phyloP scores from a whole-genome alignment of 2,329 filamentous ascomycete species.

The Teratosphaeria pseudoeucalypti region DNA sequence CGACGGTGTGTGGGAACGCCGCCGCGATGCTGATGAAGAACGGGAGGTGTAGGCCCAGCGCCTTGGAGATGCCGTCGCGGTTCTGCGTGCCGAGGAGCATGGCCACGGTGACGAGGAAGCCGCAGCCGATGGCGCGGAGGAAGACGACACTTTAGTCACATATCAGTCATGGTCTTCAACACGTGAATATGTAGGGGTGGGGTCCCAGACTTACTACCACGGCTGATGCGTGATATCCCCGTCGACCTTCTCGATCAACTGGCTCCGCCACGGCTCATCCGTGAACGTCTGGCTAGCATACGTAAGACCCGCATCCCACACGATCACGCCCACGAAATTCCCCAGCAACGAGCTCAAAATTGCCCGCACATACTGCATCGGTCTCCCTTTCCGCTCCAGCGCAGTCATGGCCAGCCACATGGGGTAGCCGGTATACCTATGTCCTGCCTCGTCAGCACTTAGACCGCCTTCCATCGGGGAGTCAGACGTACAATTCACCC shows the following conservation, averaged over 20 bases:
- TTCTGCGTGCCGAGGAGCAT: slow-evolving; percentile 23
- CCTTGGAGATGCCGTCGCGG: slow-evolving; percentile 21
- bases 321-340: slow-evolving; percentile 14
- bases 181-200: not conserved
- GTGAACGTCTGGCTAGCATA: slow-evolving; percentile 11
- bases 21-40: slow-evolving; percentile 19
- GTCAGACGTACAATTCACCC: slow-evolving; percentile 11
- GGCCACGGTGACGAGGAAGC: slow-evolving; percentile 20
- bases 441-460: too few relatives aligned
- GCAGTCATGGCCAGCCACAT: slow-evolving; percentile 22
- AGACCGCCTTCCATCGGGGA: too few relatives aligned
- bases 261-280: slow-evolving; percentile 12
- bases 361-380: slow-evolving; percentile 10
- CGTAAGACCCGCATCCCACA: slow-evolving; percentile 10
- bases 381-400: slow-evolving; percentile 12
- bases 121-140: slow-evolving; percentile 18
- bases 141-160: slow-evolving; percentile 10
- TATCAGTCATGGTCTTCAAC: too few relatives aligned
- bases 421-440: slow-evolving; percentile 19
- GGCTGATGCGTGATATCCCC: slow-evolving; percentile 14
- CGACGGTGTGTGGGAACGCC: slow-evolving; percentile 21
- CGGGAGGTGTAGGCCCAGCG: slow-evolving; percentile 16
- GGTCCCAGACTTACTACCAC: slow-evolving; percentile 7
- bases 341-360: slow-evolving; percentile 12
- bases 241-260: slow-evolving; percentile 13